Conservation (phyloP, 2,329 filamentous ascomycete genomes). For the Amesomyces nigricolor region DNA sequence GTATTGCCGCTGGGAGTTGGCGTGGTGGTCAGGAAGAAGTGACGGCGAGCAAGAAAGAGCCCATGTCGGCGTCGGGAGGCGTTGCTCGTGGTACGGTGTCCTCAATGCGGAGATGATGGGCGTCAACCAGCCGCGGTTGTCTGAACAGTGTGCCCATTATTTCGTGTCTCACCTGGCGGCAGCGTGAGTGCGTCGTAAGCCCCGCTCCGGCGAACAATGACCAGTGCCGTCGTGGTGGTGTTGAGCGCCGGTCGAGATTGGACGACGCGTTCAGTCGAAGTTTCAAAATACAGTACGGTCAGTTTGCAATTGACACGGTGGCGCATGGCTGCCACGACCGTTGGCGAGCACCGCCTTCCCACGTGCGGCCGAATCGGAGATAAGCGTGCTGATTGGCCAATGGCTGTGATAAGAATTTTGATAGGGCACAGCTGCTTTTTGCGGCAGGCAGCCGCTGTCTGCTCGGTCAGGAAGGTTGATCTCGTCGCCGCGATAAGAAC, state of each 20-base stretch:
- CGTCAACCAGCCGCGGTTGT: no score
- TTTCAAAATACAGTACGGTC: background rate
- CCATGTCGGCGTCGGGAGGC: no score
- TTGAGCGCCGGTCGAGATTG: background rate
- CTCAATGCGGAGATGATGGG: background rate
- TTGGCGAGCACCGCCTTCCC: conserved; percentile 10
- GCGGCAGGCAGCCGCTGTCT: background rate
- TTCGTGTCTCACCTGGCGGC: no score
- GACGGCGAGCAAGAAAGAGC: no score
- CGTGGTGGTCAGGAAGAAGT: no score
- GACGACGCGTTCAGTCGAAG: background rate
- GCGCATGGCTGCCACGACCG: conserved; percentile 4
- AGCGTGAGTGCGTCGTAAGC: no score
- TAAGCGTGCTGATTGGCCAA: conserved; percentile 14
- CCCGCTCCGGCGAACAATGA: background rate
- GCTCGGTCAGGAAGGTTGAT: background rate
- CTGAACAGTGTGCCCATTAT: no score
- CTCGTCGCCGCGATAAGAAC: background rate
- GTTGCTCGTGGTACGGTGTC: no score
- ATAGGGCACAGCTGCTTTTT: background rate
- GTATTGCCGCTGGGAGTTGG: background rate
- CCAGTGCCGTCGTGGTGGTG: background rate
- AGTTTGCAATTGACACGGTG: background rate
- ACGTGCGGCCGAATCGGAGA: conserved; percentile 12
- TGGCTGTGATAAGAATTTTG: conserved; percentile 5